Base-by-base conservation (phyloP, 805 yeast species). In the Wickerhamiella azymoides region DNA sequence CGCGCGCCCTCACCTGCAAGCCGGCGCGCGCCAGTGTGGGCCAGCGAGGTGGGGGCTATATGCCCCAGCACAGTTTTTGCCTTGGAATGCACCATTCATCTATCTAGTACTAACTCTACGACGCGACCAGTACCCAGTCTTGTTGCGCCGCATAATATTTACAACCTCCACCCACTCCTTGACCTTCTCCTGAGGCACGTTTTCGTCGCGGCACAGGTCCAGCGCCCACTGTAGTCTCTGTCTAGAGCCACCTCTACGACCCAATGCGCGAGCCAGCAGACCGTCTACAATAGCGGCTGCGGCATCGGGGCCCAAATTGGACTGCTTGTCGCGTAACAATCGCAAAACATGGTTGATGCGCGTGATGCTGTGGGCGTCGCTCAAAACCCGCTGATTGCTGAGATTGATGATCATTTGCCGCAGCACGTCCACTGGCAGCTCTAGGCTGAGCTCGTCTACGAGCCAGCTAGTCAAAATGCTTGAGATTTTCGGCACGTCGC, bases 191-290 rank as follows among this genome's bases (percentile, higher is more conserved):
- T 47, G 49, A 1, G 56, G 38, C 2, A 60, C 60, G 1, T 47
- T 40, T 11, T 58, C 61, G 1, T 36, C 39, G 16, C 47, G 43
- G 6, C 62, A 61, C 5, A 60, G 32, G 9, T 45, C 50, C 10
- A 61, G 46, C 1, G 62, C 64, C 62, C 61, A 59, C 24, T 49
- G 42, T 33, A 61, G 53, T 6, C 64, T 49, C 11, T 28, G 27
- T 1, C 54, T 50, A 32, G 58, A 51, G 9, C 63, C 63, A 19
- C 54, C 42, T 10, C 54, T 52, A 2, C 40, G 46, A 2, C 14
- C 25, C 14, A 40, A 32, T 1, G 62, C 54, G 19, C 59, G 47
- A 1, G 19, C 19, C n/a, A 61, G 37, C 10, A 58, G 36, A 8
- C 55, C 52, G 19, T 57, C 51, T 4, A 60, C 63, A 7, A 61